phyloP scores from a whole-genome alignment of 2,329 filamentous ascomycete species.

The Pochonia chlamydosporia region DNA sequence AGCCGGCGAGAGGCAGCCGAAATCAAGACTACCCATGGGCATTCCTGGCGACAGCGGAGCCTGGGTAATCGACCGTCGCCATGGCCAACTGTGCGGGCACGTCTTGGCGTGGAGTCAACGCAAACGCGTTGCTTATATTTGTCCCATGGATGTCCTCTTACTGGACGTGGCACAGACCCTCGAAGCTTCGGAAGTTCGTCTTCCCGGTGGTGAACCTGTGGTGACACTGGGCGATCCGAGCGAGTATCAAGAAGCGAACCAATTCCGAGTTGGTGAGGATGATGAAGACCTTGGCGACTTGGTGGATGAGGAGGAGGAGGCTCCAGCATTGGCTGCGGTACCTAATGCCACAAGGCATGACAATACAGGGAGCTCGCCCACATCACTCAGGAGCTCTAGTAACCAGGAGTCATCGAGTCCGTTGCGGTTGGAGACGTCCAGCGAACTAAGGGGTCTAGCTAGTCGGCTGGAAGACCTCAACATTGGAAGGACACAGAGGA shows the following conservation, averaged over 20 bases:
- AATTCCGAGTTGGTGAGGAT: neutral
- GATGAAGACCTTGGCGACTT: conserved; percentile 23
- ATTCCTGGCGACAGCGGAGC: conserved; percentile 89
- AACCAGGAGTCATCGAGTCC: conserved; percentile 20
- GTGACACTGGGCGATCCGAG: conserved; percentile 21
- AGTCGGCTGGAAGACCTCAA: conserved; percentile 26
- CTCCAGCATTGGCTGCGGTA: neutral
- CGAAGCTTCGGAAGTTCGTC: conserved; percentile 60
- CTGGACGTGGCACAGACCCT: conserved; percentile 79
- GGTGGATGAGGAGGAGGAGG: conserved; percentile 19
- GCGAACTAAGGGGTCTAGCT: conserved; percentile 21
- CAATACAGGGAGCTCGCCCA: neutral
- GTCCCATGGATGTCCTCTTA: conserved; percentile 87
- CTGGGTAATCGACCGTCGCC: conserved; percentile 78
- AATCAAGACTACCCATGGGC: conserved; percentile 39
- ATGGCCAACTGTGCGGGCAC: conserved; percentile 81
- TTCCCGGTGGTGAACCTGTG: conserved; percentile 56
- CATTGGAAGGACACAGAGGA: conserved; percentile 22
- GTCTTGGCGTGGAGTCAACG: conserved; percentile 82
- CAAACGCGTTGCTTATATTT: conserved; percentile 82
- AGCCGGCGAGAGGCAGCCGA: conserved; percentile 5
- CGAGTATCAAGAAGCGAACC: neutral
- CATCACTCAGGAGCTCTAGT: conserved; percentile 7
- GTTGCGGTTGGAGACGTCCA: conserved; percentile 20
- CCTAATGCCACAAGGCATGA: conserved; percentile 9